Conservation (phyloP, 306 rosid genomes). For the Sphenostylis stenocarpa region DNA sequence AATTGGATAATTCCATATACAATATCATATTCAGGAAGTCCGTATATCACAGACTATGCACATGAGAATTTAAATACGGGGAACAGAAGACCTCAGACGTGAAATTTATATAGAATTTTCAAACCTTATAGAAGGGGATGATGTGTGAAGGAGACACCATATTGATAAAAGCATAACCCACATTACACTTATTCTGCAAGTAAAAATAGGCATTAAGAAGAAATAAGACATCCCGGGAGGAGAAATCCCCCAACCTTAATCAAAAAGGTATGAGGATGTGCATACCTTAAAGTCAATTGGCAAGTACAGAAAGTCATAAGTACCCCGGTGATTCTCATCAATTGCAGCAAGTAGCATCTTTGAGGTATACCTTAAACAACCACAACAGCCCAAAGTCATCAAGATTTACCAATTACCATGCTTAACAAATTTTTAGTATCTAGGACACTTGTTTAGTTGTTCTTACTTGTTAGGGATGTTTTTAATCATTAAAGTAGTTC, state of each 20-base stretch:
- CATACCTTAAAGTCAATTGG: constrained; percentile 93
- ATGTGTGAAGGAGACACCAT: constrained; percentile 92
- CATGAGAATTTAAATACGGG: neutral
- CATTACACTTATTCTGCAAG: constrained; percentile 93
- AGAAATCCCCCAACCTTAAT: neutral
- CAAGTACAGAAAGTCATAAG: constrained; percentile 85
- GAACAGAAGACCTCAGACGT: constrained; percentile 15
- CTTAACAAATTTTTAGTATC: constrained; percentile 1
- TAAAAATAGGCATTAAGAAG: constrained; percentile 35
- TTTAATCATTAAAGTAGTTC: constrained; percentile 96
- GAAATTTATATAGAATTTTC: constrained; percentile 8
- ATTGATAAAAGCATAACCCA: constrained; percentile 96
- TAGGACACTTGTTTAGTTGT: constrained; percentile 3
- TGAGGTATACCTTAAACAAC: constrained; percentile 74
- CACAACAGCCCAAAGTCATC: constrained; percentile 20
- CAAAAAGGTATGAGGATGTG: constrained; percentile 8
- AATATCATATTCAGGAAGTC: constrained; percentile 27
- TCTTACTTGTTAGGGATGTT: constrained; percentile 95
- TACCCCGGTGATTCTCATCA: constrained; percentile 82
- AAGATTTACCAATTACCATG: constrained; percentile 24
- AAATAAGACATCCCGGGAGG: constrained; percentile 1
- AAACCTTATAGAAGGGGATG: constrained; percentile 75
- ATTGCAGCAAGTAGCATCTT: constrained; percentile 91
- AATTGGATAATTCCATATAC: neutral
- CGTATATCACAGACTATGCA: neutral